Evolutionary conservation across 1,139 yeast species (phyloP), one percentile per base, ranked within the genome.

Genomic region (Sugiyamaella sp.): DNA sequence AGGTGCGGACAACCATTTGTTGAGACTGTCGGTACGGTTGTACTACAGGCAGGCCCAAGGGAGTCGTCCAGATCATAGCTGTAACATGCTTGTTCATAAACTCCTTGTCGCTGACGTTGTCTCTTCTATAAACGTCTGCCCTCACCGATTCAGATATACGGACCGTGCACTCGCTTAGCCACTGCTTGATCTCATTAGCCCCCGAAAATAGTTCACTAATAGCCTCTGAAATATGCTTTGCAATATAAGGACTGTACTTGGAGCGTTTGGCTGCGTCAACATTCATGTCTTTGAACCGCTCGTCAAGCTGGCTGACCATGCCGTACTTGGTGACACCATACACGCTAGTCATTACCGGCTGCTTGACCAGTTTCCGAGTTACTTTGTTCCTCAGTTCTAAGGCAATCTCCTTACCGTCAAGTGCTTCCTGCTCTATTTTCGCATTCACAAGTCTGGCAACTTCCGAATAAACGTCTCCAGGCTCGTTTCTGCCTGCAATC

Each of bases 311-410:
- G 1, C 82, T 81, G 16, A 85, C 80, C 0, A 96, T 96, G 16
- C 97, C 97, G 59, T 86, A 80, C 66, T 79, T 85, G 0, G 97
- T 91, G 21, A 89, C 98, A 61, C 98, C 98, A 68, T 91, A 91
- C 42, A 91, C 97, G 63, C 88, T 89, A 0, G 97, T 91, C 97
- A 91, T 91, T 16, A 91, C 97, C 0, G 98, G 89, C 70, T 89
- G 96, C 67, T 91, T 91, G 44, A 90, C 96, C 46, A 89, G 84
- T 67, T 88, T 88, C 62, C 98, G 80, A 19, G 83, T 78, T 54
- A 91, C 80, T 62, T 81, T 79, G 50, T 84, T 86, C 57, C 79
- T 74, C 46, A 84, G 71, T 53, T 74, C 73, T 17, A 67, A 55
- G 0, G 89, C 89, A 58, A 71, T 64, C 19, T 20, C 44, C 12